These are phyloP conservation scores for Mycoemilia scoparia DNA, from an alignment of 192 early-diverging fungal species.

Conservation along the genomic window DNA sequence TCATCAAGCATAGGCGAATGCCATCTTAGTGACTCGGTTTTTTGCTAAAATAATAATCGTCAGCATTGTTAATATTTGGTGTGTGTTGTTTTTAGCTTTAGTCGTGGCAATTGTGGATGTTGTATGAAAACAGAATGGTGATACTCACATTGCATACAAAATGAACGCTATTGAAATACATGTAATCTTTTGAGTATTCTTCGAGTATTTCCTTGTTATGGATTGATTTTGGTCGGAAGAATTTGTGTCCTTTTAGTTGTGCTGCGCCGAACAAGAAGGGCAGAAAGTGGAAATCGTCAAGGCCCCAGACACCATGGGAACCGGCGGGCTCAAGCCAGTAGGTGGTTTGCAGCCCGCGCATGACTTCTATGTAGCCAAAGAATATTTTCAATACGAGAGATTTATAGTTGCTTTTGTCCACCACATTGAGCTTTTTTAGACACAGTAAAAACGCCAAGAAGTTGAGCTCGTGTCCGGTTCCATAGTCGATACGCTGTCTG, in stretches of 20 bases:
- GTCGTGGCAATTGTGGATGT: too few relatives aligned
- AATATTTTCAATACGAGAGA: constrained; percentile 67
- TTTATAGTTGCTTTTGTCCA: constrained; percentile 47
- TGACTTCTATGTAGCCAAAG: constrained; percentile 64
- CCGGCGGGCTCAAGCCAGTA: constrained; percentile 98
- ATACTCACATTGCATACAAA: constrained; percentile 74
- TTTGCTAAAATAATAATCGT: too few relatives aligned
- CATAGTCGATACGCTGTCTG: constrained; percentile 87
- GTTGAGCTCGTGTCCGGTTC: constrained; percentile 89
- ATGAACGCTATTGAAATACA: constrained; percentile 87
- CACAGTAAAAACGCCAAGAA: constrained; percentile 77
- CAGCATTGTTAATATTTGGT: too few relatives aligned
- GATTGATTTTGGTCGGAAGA: constrained; percentile 85
- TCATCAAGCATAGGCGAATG: constrained; percentile 92
- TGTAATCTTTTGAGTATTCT: constrained; percentile 78
- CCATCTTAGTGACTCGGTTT: constrained; percentile 56
- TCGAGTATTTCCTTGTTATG: constrained; percentile 75
- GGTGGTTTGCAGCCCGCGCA: constrained; percentile 72
- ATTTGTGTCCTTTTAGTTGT: constrained; percentile 74
- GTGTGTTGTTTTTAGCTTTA: too few relatives aligned
- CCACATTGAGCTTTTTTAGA: constrained; percentile 49
- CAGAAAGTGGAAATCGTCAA: constrained; percentile 95
- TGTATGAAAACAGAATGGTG: too few relatives aligned
- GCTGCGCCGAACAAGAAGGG: constrained; percentile 85
- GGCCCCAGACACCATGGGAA: constrained; percentile 96